Evolutionary conservation across 2,329 filamentous ascomycete genomes (phyloP), one percentile per base, ranked within the genome.

Genomic region (Stachybotrys chartarum): DNA sequence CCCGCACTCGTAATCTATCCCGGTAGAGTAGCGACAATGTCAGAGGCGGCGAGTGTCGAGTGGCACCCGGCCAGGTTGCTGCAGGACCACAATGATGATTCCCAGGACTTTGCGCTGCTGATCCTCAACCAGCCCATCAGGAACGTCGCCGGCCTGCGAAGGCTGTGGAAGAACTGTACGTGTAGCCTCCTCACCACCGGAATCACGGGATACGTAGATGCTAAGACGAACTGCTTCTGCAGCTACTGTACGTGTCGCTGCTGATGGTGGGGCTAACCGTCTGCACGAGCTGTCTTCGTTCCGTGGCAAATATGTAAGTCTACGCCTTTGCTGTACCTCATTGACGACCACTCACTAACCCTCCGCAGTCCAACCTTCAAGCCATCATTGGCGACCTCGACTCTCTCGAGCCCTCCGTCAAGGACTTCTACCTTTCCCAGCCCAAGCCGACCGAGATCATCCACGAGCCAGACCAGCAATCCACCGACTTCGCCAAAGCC

Each of bases 321-420:
- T 51, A 42, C 17, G 24, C 24, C 24, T 3, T 47, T 47, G 45
- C 7, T 16, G 45, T 12, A 16, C 8, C 11, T 47, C 45, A 17
- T 24, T 24, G 24, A 24, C 45, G 4, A 17, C 42, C 12, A 49
- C 48, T 30, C 35, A 42, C 47, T 7, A 31, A 30, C 17, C 17
- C 16, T 49, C 17, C 8, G 32, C 55, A 82, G 79, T 72, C 83
- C 66, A 75, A 84, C 56, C 82, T 91, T 1, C 76, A 89, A 65
- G 77, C 81, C 54, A 91, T 99, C 58, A 85, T 96, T 62, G 94
- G 94, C 50, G 94, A 99, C 68, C 80, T 99, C 10, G 94, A 99
- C 73, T 97, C 93, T 5, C 75, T 97, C 17, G 74, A 74, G 3
- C 75, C 82, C 10, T 72, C 82, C 12, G 80, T 88, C 11, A 78